phyloP scores from a whole-genome alignment of 768 basidiomycete genomes.

The Ramaria rubella region DNA sequence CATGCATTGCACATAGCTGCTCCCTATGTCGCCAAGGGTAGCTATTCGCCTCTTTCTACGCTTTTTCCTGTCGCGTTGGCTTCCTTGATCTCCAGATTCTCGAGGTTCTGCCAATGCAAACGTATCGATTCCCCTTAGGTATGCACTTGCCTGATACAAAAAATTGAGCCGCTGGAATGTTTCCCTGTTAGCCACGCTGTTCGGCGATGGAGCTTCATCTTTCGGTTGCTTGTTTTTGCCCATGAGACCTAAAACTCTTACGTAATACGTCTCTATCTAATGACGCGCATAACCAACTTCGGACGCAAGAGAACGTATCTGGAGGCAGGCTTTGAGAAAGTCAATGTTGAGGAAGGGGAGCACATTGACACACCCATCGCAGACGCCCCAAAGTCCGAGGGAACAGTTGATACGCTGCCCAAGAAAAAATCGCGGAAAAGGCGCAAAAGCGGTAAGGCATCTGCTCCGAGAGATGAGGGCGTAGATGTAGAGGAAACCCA shows the following conservation, averaged over 20 bases:
- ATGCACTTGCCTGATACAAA: constrained; percentile 61
- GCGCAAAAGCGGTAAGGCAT: constrained; percentile 2
- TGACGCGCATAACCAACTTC: constrained; percentile 73
- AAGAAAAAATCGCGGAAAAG: constrained; percentile 9
- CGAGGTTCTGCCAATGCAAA: constrained; percentile 15
- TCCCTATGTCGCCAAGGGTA: constrained; percentile 47
- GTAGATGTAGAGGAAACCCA: background rate
- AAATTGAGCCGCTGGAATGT: constrained; percentile 80
- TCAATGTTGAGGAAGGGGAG: constrained; percentile 18
- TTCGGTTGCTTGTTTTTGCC: constrained; percentile 45
- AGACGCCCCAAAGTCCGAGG: background rate
- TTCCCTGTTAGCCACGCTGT: constrained; percentile 56
- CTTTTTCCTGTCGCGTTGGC: background rate
- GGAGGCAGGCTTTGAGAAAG: constrained; percentile 47
- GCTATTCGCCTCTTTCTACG: constrained; percentile 20
- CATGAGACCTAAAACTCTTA: constrained; percentile 35
- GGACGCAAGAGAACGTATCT: constrained; percentile 69
- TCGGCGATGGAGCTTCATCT: constrained; percentile 44
- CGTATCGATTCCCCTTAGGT: constrained; percentile 18
- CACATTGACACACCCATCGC: constrained; percentile 15
- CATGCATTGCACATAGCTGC: constrained; percentile 61
- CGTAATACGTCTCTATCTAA: constrained; percentile 21
- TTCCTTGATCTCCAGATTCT: background rate
- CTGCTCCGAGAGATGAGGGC: constrained; percentile 14
- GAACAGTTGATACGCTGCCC: background rate